Evolutionary conservation across 148 eudicot genomes (phyloP).

Genomic region (Agrostemma githago): DNA sequence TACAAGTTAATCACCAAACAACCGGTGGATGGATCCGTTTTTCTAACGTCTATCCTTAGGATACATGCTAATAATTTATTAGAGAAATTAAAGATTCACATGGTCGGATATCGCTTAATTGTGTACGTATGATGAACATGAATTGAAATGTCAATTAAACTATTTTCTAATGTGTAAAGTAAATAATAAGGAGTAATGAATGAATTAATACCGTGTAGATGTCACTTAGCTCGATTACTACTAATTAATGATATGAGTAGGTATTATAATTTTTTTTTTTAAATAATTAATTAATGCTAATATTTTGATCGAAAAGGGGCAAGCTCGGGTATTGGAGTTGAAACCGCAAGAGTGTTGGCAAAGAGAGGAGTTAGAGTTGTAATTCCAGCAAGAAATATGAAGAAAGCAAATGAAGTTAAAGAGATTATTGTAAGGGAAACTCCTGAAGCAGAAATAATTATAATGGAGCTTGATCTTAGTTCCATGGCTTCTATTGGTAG

Average conservation of each 20-base stretch:
- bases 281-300: neutral
- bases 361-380: conserved; percentile 73
- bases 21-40: too few species aligned
- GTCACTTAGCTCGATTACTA: too few species aligned
- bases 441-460: conserved; percentile 54
- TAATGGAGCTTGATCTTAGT: conserved; percentile 77
- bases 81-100: too few species aligned
- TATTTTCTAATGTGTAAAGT: too few species aligned
- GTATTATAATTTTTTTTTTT: neutral
- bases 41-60: too few species aligned
- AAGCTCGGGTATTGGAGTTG: conserved; percentile 85
- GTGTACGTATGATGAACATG: too few species aligned
- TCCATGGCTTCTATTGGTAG: conserved; percentile 71
- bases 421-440: conserved; percentile 46
- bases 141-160: too few species aligned
- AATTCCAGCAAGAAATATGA: conserved; percentile 70
- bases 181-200: too few species aligned
- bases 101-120: too few species aligned
- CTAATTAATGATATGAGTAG: too few species aligned
- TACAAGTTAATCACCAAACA: neutral
- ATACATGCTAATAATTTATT: too few species aligned
- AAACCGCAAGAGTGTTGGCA: conserved; percentile 84
- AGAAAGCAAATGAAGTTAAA: conserved; percentile 56
- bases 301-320: conserved; percentile 53
- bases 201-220: too few species aligned